phyloP scores from a whole-genome alignment of 2,329 filamentous ascomycete genomes.

The Balansia obtecta region DNA sequence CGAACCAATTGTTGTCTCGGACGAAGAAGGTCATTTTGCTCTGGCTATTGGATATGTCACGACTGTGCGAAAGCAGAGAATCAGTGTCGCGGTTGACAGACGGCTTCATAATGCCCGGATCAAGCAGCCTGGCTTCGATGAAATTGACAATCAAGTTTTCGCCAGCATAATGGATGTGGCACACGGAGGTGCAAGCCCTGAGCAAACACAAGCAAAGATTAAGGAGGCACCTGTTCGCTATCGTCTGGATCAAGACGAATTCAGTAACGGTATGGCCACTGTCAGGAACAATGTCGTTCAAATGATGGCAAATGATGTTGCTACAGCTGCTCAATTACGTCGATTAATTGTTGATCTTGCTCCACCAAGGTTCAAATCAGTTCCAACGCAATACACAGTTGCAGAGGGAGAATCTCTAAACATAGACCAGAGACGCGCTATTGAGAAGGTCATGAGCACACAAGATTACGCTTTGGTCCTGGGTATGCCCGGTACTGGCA shows the following conservation, averaged over 20 bases:
- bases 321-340: constrained; percentile 59
- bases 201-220: constrained; percentile 38
- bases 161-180: constrained; percentile 81
- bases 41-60: constrained; percentile 86
- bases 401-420: constrained; percentile 60
- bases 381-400: constrained; percentile 50
- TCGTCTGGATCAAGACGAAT: constrained; percentile 92
- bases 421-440: constrained; percentile 72
- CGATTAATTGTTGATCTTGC: constrained; percentile 68
- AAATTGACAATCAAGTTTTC: constrained; percentile 70
- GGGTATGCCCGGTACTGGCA: constrained; percentile 96
- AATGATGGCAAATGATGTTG: constrained; percentile 71
- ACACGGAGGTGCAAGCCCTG: constrained; percentile 36
- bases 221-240: constrained; percentile 52
- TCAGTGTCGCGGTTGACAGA: constrained; percentile 83
- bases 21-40: constrained; percentile 89
- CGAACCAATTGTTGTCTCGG: constrained; percentile 92
- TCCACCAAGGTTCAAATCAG: constrained; percentile 59
- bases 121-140: constrained; percentile 63
- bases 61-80: constrained; percentile 58
- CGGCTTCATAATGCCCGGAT: constrained; percentile 77
- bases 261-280: constrained; percentile 93
- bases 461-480: constrained; percentile 93
- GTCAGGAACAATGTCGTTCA: constrained; percentile 89
- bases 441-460: constrained; percentile 91